Conservation (phyloP, 352 stramenopile species). For the Pythium aphanidermatum region DNA sequence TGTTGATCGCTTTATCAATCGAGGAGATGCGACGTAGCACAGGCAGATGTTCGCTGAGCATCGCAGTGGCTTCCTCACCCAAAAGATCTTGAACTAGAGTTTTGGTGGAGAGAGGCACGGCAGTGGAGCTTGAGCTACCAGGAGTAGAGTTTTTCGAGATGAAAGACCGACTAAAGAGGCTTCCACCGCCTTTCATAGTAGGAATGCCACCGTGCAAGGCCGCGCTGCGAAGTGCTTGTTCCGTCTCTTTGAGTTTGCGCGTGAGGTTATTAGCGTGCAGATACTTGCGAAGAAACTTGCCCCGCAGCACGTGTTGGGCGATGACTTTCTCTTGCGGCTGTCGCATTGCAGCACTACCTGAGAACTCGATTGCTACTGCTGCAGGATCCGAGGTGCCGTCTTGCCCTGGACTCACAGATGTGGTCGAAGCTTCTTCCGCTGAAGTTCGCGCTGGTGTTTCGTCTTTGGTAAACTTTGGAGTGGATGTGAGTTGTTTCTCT, state of each 20-base stretch:
- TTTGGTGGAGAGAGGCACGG: background rate
- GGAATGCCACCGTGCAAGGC: slow-evolving; percentile 20
- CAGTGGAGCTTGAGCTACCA: background rate
- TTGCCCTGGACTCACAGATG: background rate
- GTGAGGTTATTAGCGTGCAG: slow-evolving; percentile 55
- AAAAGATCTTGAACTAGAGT: slow-evolving; percentile 10
- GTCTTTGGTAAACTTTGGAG: too few relatives aligned
- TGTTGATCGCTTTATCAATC: slow-evolving; percentile 60
- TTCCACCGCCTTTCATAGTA: slow-evolving; percentile 3
- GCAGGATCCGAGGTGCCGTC: background rate
- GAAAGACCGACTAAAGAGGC: slow-evolving; percentile 19
- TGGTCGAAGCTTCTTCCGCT: background rate
- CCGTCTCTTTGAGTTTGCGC: slow-evolving; percentile 57
- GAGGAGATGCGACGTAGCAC: slow-evolving; percentile 39
- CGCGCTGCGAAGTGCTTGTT: slow-evolving; percentile 35
- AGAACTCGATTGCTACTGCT: slow-evolving; percentile 24
- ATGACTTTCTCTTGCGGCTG: slow-evolving; percentile 39
- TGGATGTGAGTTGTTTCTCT: too few relatives aligned
- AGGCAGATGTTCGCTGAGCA: slow-evolving; percentile 15
- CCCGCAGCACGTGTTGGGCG: slow-evolving; percentile 46
- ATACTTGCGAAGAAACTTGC: slow-evolving; percentile 63
- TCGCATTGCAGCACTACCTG: slow-evolving; percentile 12
- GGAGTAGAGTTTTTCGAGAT: slow-evolving; percentile 5
- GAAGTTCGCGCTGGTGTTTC: slow-evolving; percentile 2
- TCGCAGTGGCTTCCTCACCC: slow-evolving; percentile 9